Base-by-base conservation (phyloP, 2,329 filamentous ascomycete species). In the Alternaria infectoria region DNA sequence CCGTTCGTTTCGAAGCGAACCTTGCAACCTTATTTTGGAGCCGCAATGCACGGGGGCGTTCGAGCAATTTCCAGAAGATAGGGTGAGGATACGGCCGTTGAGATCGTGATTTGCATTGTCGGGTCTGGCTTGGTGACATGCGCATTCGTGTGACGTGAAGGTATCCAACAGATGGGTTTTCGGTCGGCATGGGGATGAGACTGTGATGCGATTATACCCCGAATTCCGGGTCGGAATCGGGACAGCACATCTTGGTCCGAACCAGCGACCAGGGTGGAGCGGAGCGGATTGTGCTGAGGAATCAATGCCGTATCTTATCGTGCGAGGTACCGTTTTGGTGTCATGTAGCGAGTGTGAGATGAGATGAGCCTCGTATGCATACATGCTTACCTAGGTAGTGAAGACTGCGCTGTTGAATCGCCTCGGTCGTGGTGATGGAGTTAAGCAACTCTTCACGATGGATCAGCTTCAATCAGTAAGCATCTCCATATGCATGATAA, bases 1-100 rank as follows among this genome's bases (percentile, higher is more conserved):
- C 67, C 67, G 69, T 70, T 59, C 59, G 26, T 43, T 46, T 32
- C 54, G 40, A 57, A 45, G 28, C 32, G 49, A 50, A 45, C 30
- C 61, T 59, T 63, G 51, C 40, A 50, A 45, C 30, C 61, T 63
- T 63, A 56, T 43, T 32, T 57, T 46, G 49, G 56, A 55, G 60
- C 55, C 60, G 28, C 55, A 47, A 46, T 11, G 28, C 49, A 52
- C 28, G 30, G 49, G 36, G 49, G 30, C 30, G 30, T 40, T 23
- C 9, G 13, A 52, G 49, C 23, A 21, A 36, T 52, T 52, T 21
- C 32, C 36, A 32, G 30, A 21, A 15, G 17, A 36, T 36, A 15
- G 10, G 49, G 28, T 40, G 25, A 19, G 13, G 19, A 52, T 52
- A 0, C 28, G 49, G 30, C 49, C 30, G 49, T 52, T 25, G 49